Evolutionary conservation across 2,329 filamentous ascomycete genomes (phyloP).

Genomic region (Penicillium sp.): DNA sequence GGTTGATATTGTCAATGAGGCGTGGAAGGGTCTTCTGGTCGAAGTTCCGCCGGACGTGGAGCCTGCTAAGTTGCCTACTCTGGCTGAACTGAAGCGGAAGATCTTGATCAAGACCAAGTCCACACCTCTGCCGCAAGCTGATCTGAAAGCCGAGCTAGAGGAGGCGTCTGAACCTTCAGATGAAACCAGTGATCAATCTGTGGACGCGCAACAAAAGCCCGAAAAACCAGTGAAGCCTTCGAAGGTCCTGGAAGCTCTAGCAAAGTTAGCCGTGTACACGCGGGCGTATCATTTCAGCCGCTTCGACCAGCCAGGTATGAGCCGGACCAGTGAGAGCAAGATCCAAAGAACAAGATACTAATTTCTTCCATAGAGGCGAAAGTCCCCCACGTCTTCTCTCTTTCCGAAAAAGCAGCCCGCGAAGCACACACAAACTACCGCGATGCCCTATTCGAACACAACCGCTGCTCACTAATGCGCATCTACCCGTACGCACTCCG

Average conservation of each 20-base stretch:
- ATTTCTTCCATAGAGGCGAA: slow-evolving; percentile 38
- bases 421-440: slow-evolving; percentile 60
- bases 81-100: slow-evolving; percentile 72
- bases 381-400: slow-evolving; percentile 64
- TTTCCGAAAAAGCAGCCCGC: slow-evolving; percentile 64
- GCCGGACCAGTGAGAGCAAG: slow-evolving; percentile 6
- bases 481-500: slow-evolving; percentile 83
- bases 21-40: slow-evolving; percentile 75
- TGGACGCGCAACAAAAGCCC: slow-evolving; percentile 24
- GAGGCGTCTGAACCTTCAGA: slow-evolving; percentile 8
- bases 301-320: slow-evolving; percentile 66
- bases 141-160: neutral
- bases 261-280: slow-evolving; percentile 79
- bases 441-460: slow-evolving; percentile 75
- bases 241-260: slow-evolving; percentile 71
- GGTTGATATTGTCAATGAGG: slow-evolving; percentile 90
- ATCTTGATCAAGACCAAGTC: slow-evolving; percentile 83
- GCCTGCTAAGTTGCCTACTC: slow-evolving; percentile 60
- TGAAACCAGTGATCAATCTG: neutral
- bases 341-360: neutral
- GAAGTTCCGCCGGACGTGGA: slow-evolving; percentile 60
- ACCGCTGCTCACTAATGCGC: slow-evolving; percentile 78
- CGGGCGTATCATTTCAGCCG: slow-evolving; percentile 77
- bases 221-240: slow-evolving; percentile 44
- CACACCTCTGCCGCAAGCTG: slow-evolving; percentile 42